These are phyloP conservation scores for Tephrocybe sp. DNA, from an alignment of 768 basidiomycete species.

Conservation along the genomic window DNA sequence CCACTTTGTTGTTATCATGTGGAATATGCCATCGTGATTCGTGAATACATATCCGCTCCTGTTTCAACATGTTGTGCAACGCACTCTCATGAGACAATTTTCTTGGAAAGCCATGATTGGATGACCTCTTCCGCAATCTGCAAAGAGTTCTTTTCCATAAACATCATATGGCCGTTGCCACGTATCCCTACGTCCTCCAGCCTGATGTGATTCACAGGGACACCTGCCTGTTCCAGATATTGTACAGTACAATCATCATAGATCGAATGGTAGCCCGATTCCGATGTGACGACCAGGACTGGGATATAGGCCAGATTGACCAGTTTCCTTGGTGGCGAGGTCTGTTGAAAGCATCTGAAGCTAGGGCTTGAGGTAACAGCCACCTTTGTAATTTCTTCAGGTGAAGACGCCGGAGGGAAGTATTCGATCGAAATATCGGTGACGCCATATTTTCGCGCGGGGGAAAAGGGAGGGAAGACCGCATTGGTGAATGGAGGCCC, in stretches of 20 bases:
- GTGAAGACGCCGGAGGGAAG: slow-evolving; percentile 38
- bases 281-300: slow-evolving; percentile 47
- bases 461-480: slow-evolving; percentile 34
- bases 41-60: too few species aligned
- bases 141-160: slow-evolving; percentile 51
- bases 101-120: slow-evolving; percentile 35
- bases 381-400: slow-evolving; percentile 33
- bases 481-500: slow-evolving; percentile 50
- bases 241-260: slow-evolving; percentile 47
- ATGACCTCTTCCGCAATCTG: slow-evolving; percentile 42
- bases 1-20: too few species aligned
- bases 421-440: slow-evolving; percentile 48
- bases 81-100: too few species aligned
- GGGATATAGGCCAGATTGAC: slow-evolving; percentile 43
- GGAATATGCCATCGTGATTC: too few species aligned
- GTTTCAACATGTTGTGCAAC: too few species aligned
- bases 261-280: slow-evolving; percentile 49
- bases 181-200: slow-evolving; percentile 44
- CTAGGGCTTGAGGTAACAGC: slow-evolving; percentile 26
- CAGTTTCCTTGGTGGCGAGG: slow-evolving; percentile 39
- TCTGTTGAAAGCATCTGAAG: slow-evolving; percentile 43
- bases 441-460: slow-evolving; percentile 45
- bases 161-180: slow-evolving; percentile 59
- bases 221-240: slow-evolving; percentile 45
- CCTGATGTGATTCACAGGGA: slow-evolving; percentile 39